Base-by-base conservation (phyloP, 345 rosid genomes). In the Bruguiera parviflora region DNA sequence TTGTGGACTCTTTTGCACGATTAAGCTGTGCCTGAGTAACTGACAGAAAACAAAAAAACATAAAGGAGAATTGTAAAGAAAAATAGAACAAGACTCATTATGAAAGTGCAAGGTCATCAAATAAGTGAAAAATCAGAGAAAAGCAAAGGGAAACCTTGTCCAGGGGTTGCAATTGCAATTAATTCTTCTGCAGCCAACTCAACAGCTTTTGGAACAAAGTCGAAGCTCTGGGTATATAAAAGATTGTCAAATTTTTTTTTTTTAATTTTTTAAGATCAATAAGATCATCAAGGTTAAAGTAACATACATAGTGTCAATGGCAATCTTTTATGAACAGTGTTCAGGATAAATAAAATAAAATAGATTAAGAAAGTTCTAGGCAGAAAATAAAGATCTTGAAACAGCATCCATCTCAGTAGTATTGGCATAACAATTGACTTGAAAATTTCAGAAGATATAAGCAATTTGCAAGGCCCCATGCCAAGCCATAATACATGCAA, bases 1-100 rank as follows among this genome's bases (percentile, higher is more conserved):
- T 94, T 21, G 97, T 91, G 39, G 95, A 76, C 65, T 78, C 79
- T 73, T 91, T 91, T 10, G 97, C 96, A 13, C 95, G 97, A 70
- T 81, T 83, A 76, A 94, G 83, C 82, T 94, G 86, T 72, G 71
- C 77, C 77, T 75, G 78, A 63, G 87, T 73, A 80, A 94, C 98
- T 94, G 84, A 68, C 22, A 64, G 69, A 9, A 53, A 55, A 56
- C 53, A 33, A 43, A 13, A 43, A 11, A 0, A 18, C 49, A 13
- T 18, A 11, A 39, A 43, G 18, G 62, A 58, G 47, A 59, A 63
- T 51, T 37, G 52, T 52, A 69, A 18, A 28, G 4, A 59, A 53
- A 8, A 29, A n/a, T 15, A 65, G n/a, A 37, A 18, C 22, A 59
- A 18, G 49, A 70, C 43, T n/a, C 28, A 64, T 35, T 16, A 43